Percentiles rank a stretch among this genome's conserved stretches.
Evolutionary conservation across 2,329 filamentous ascomycete species (phyloP).

Genomic region (Exophiala sp.): DNA sequence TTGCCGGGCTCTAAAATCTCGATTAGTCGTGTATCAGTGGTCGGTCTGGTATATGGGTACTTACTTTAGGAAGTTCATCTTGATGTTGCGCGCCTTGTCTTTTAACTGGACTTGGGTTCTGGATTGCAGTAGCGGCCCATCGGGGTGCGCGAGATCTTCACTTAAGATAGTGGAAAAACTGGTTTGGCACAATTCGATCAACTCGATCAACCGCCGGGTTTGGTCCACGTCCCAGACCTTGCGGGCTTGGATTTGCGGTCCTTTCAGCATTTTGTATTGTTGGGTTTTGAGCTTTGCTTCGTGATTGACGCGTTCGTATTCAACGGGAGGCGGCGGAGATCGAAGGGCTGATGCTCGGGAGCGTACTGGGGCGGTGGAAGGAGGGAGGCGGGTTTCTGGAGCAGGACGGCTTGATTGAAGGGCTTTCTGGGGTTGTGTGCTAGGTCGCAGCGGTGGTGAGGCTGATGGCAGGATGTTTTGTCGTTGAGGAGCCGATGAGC

Average conservation of each 20-base stretch:
- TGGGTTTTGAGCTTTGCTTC: slow-evolving; percentile 16
- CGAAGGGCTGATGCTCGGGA: not conserved
- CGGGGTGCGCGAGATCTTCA: slow-evolving; percentile 31
- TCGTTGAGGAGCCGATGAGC: too few species aligned
- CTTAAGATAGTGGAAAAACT: slow-evolving; percentile 48
- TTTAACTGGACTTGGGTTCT: slow-evolving; percentile 54
- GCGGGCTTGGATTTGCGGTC: slow-evolving; percentile 19
- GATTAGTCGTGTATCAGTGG: not conserved
- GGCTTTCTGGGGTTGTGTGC: too few species aligned
- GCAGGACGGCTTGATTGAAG: not conserved
- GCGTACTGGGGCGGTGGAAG: slow-evolving; percentile 9
- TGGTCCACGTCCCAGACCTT: slow-evolving; percentile 39
- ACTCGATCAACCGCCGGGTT: slow-evolving; percentile 44
- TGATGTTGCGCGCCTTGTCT: slow-evolving; percentile 55
- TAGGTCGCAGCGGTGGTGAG: slow-evolving; percentile 1
- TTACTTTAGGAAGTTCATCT: slow-evolving; percentile 41
- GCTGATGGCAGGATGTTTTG: too few species aligned
- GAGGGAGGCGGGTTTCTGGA: not conserved
- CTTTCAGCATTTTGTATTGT: slow-evolving; percentile 17
- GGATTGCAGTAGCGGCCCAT: slow-evolving; percentile 33
- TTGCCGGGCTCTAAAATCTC: slow-evolving; percentile 8
- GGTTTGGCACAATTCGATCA: slow-evolving; percentile 47
- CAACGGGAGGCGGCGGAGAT: not conserved
- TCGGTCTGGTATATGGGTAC: not conserved
- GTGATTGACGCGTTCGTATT: slow-evolving; percentile 5